Conservation (phyloP, 441 rosid species). For the Capsella rubella region DNA sequence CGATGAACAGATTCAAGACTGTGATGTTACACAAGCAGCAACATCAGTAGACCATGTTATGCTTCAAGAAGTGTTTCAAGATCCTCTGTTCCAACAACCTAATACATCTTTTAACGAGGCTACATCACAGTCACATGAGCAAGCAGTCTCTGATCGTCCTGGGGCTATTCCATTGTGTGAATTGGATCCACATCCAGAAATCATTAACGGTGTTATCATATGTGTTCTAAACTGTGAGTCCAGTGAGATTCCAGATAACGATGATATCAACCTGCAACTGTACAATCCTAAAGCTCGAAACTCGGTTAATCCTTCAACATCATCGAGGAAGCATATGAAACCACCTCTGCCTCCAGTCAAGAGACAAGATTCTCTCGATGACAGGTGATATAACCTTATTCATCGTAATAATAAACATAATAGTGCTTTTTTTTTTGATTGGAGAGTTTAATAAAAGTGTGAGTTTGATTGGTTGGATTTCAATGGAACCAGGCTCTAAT, state of each 20-base stretch:
- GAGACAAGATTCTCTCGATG: constrained; percentile 21
- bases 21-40: constrained; percentile 5
- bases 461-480: constrained; percentile 10
- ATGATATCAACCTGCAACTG: background rate
- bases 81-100: constrained; percentile 13
- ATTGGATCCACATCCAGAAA: constrained; percentile 39
- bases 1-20: constrained; percentile 3
- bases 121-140: no score
- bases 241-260: constrained; percentile 31
- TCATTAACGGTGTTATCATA: constrained; percentile 27
- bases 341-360: constrained; percentile 20
- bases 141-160: no score
- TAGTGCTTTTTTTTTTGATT: background rate
- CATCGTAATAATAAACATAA: background rate
- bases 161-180: background rate
- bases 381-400: constrained; percentile 31
- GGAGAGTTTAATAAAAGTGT: background rate
- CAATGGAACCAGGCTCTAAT: constrained; percentile 29
- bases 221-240: constrained; percentile 11
- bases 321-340: constrained; percentile 30
- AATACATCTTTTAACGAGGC: background rate
- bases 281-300: constrained; percentile 6
- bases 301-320: constrained; percentile 3
- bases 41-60: background rate
- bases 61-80: constrained; percentile 21